Evolutionary conservation across 805 yeast species (phyloP), one percentile per base, ranked within the genome.

Genomic region (Wickerhamiella azyma): DNA sequence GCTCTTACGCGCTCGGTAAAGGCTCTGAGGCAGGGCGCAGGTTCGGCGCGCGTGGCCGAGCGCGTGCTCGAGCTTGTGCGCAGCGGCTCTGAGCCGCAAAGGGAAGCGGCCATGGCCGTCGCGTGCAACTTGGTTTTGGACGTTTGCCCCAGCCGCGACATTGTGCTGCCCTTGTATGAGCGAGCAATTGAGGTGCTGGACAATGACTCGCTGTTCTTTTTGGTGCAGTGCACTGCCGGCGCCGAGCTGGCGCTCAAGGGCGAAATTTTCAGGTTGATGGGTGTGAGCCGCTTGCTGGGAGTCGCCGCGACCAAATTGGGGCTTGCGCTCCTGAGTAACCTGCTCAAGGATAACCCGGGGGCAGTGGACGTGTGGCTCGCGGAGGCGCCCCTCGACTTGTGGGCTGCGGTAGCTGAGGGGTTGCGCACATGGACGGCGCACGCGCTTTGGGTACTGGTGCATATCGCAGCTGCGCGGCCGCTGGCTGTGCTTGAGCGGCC

Each of bases 331-430:
- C 19, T 45, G 32, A 37, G 48, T 10, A 45, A 45, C 26, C 39
- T 39, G 24, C 14, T 35, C 10, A n/a, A 21, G 19, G 16, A 26
- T 14, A 32, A 39, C 17, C 17, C 37, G 5, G 5, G 13, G 5
- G 48, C 39, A 10, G 37, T 45, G 6, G 43, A 45, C 6, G 17
- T 45, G 10, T 45, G 48, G 37, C 39, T 45, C 4, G 9, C 43
- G 2, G 38, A 38, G 26, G 42, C 39, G 9, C 29, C 39, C 5
- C 43, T 24, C 3, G 48, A 45, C 18, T 16, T 45, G n/a, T 45
- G 35, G 36, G 33, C 26, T 5, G n/a, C 39, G 18, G 10, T 45
- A 6, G 43, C 18, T 11, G 14, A 28, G 8, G 32, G 33, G 9
- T 29, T 45, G 19, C 11, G 11, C 7, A 16, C 2, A 2, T 13